Conservation (phyloP, 1,284 basidiomycete genomes). For the Pholiota adiposa region DNA sequence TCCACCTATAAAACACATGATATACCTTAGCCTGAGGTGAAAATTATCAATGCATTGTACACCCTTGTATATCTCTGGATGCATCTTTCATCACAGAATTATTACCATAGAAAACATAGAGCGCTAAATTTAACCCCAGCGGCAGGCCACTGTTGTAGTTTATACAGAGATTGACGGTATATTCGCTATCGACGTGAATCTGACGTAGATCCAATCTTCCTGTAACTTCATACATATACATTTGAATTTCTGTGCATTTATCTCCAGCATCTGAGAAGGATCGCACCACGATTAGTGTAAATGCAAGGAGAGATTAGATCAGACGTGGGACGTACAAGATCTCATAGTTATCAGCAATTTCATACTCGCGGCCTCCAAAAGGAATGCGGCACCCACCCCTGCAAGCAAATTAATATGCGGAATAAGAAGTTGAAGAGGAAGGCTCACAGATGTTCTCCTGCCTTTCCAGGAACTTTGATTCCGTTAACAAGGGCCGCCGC, state of each 20-base stretch:
- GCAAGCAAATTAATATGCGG: slow-evolving; percentile 9
- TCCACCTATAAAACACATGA: background rate
- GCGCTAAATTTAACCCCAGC: background rate
- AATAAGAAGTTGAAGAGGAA: slow-evolving; percentile 3
- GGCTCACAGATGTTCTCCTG: slow-evolving; percentile 68
- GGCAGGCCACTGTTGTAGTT: background rate
- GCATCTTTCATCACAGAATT: background rate
- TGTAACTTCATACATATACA: background rate
- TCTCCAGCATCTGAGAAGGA: slow-evolving; percentile 21
- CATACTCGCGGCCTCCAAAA: slow-evolving; percentile 47
- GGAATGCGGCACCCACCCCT: slow-evolving; percentile 31
- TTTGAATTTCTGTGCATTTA: background rate
- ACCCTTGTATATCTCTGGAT: background rate
- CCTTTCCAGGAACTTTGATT: slow-evolving; percentile 71
- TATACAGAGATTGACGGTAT: background rate
- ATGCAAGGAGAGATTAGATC: background rate
- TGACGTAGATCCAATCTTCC: background rate
- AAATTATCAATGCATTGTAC: too few species aligned
- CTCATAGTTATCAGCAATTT: slow-evolving; percentile 52
- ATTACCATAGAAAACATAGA: background rate
- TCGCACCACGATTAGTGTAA: background rate
- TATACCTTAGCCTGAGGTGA: background rate
- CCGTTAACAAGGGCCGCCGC: slow-evolving; percentile 52
- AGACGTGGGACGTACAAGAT: slow-evolving; percentile 50
- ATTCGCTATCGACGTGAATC: background rate